Base-by-base conservation (phyloP, 805 yeast species). In the Kluyveromyces siamensis region DNA sequence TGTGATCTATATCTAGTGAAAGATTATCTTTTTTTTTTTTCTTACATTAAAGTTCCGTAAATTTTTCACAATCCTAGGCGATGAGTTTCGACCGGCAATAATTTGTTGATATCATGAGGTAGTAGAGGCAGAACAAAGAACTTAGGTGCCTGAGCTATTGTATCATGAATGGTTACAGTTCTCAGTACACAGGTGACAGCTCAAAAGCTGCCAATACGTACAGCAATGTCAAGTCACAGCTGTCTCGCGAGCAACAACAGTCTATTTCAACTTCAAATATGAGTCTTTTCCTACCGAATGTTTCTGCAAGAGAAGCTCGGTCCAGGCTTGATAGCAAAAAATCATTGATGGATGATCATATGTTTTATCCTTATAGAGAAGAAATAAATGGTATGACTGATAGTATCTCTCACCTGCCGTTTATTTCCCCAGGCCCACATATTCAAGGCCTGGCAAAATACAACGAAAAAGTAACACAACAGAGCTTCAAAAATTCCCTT, bases 341-440 rank as follows among this genome's bases (percentile, higher is more conserved):
- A 43, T 55, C 63, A 3, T 63, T 63, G 35, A 49, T 52, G 37
- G 65, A 61, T 51, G 67, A 63, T 46, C 53, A 57, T 7, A 42
- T 56, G 27, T 63, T 61, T 46, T 60, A 54, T 47, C 63, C 65
- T 14, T 65, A 63, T 19, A 21, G 14, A 33, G 14, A 16, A 18
- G 30, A 25, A 3, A 6, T n/a, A 25, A 5, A 21, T 7, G 25
- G 17, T n/a, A n/a, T 17, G 39, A 17, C 45, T 8, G 25, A 21
- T 27, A 16, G 33, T 25, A 35, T 38, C 2, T 16, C 27, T 33
- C 17, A 27, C 13, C 13, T 11, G 11, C 14, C 39, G 13, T 43
- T 33, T 19, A 17, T 19, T 18, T 38, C 39, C 9, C 38, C 17
- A 2, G 39, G 39, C 11, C 14, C 36, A 27, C 38, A 33, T 16